Base-by-base conservation (phyloP, 768 basidiomycete genomes). In the Floccularia luteovirens region DNA sequence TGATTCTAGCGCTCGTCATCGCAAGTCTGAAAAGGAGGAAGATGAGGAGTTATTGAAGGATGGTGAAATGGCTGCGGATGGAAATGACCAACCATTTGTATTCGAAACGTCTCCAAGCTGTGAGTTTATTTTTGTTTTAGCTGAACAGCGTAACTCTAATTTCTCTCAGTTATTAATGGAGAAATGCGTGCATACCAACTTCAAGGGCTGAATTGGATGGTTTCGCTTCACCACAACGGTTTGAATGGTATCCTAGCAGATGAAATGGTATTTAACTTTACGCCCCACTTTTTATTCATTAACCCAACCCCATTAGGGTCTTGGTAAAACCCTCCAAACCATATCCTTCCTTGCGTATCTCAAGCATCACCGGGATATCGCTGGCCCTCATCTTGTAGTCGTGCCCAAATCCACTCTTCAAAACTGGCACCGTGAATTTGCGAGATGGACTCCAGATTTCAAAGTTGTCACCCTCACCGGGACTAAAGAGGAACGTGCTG, bases 331-430 rank as follows among this genome's bases (percentile, higher is more conserved):
- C 0, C 74, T 98, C 0, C 96, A 99, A 66, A 97, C 94, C 0
- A 94, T 99, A 51, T 84, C 94, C 1, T 99, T 99, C 73, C 79
- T 97, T 19, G 79, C 90, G 4, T 98, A 96, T 58, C 82, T 98
- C 47, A 91, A 87, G 55, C 84, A 91, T 56, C 79, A 91, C 57
- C 75, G 73, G 17, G 74, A 72, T 43, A 81, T 75, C 40, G 45
- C 61, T 13, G 93, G 96, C 2, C 92, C 90, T 3, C 94, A 98
- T 59, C 77, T 98, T 17, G 78, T 99, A 53, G 89, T 98, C 43
- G 96, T 98, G 4, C 96, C 96, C n/a, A 98, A 98, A 62, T 93
- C 91, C 1, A 99, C 94, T 0, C 69, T 98, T 19, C 90, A 98
- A 58, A 99, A 98, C 57, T 99, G 96, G 96, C 66, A 74, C 13